Evolutionary conservation across 1,284 basidiomycete genomes (phyloP).

Genomic region (Moniliophthora roreri): DNA sequence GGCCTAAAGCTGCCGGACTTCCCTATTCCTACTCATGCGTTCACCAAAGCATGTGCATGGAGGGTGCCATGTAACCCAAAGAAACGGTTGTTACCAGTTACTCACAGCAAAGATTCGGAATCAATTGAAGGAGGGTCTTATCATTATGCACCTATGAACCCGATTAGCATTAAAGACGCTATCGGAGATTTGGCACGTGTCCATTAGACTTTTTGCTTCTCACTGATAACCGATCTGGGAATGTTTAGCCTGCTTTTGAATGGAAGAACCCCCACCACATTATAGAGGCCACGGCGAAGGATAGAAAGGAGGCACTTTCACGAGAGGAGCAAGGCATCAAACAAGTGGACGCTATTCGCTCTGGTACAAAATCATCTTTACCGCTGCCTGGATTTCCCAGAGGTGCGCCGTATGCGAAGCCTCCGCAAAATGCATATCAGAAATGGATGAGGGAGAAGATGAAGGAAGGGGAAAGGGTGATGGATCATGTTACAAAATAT

Average conservation of each 20-base stretch:
- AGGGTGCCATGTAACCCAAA: conserved; percentile 32
- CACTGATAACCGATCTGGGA: neutral
- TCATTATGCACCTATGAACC: conserved; percentile 54
- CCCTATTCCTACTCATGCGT: conserved; percentile 63
- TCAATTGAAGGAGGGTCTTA: conserved; percentile 31
- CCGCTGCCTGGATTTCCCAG: conserved; percentile 47
- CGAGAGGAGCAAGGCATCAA: conserved; percentile 41
- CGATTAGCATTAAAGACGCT: conserved; percentile 61
- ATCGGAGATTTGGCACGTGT: conserved; percentile 61
- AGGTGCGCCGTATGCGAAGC: conserved; percentile 39
- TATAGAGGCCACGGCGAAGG: conserved; percentile 5
- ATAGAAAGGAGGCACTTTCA: conserved; percentile 29
- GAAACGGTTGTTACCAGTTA: conserved; percentile 36
- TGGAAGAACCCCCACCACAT: conserved; percentile 28
- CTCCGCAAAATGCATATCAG: conserved; percentile 60
- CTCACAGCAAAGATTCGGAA: conserved; percentile 27
- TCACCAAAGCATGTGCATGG: conserved; percentile 23
- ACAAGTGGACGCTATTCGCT: conserved; percentile 35
- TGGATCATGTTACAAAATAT: conserved; percentile 50
- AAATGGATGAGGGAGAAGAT: conserved; percentile 43
- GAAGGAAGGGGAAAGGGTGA: conserved; percentile 27
- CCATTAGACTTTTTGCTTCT: conserved; percentile 3
- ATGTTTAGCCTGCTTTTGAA: conserved; percentile 54
- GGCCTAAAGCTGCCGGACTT: conserved; percentile 58
- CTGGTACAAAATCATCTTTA: neutral